Evolutionary conservation across 2,329 filamentous ascomycete genomes (phyloP), one percentile per base, ranked within the genome.

Genomic region (Apiospora sp.): DNA sequence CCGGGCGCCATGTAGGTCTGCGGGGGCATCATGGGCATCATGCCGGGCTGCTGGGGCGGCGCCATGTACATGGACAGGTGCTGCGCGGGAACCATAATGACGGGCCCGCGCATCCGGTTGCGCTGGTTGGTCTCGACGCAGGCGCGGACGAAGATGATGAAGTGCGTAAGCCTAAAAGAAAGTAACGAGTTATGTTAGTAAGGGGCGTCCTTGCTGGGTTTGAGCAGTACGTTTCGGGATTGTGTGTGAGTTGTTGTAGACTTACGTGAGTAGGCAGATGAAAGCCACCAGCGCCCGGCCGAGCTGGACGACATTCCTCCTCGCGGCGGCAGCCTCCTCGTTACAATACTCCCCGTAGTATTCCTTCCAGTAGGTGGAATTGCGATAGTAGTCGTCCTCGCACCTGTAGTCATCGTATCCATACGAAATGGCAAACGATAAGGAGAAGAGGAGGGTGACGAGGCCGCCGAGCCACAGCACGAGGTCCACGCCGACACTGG

Each of bases 121-220:
- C 69, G 69, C 44, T 67, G 43, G 69, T 74, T 73, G 22, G 69
- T 71, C 46, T 74, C 73, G 27, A 71, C 30, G 67, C 73, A 74
- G 27, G 71, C 73, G 27, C 69, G 67, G n/a, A 74, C 73, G 22
- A 74, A 74, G n/a, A 74, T 49, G 69, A 72, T 34, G 37, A 74
- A 74, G 44, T 74, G 73, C 1, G 70, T 67, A 7, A 74, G 34
- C 8, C 73, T 74, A 24, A 13, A 13, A 61, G 34, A 30, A 30
- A 12, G 46, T 30, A 6, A 8, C 16, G 3, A 7, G 51, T 10
- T 16, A 2, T 58, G 27, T 58, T 27, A 51, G 48, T 24, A 51
- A 51, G 48, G n/a, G 1, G n/a, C 4, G 48, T 12, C 5, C 48
- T 2, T 49, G 3, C 6, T 22, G 16, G 48, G 48, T 2, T n/a